These are phyloP conservation scores for Ceratocystis albifundus DNA, from an alignment of 2,329 filamentous ascomycete species.

Conservation along the genomic window DNA sequence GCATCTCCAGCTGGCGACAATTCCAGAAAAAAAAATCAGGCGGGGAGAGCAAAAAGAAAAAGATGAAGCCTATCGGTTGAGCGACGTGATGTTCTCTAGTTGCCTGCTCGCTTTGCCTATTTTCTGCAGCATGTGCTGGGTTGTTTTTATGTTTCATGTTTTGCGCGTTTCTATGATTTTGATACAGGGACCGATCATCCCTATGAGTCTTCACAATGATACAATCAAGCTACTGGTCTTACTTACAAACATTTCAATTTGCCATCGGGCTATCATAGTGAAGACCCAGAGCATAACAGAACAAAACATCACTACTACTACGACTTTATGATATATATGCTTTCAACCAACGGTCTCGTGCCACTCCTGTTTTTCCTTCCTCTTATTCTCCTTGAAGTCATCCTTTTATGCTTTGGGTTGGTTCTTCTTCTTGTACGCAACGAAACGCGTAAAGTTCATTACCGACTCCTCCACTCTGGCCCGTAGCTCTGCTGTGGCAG, in stretches of 20 bases:
- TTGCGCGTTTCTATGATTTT: slow-evolving; percentile 13
- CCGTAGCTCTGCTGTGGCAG: slow-evolving; percentile 43
- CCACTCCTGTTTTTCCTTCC: background rate
- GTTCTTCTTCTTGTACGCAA: slow-evolving; percentile 54
- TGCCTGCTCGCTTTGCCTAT: background rate
- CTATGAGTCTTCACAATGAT: background rate
- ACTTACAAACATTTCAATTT: slow-evolving; percentile 6
- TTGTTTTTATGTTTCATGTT: slow-evolving; percentile 6
- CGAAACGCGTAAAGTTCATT: slow-evolving; percentile 50
- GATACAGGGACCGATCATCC: background rate
- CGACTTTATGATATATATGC: background rate
- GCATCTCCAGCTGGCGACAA: slow-evolving; percentile 87
- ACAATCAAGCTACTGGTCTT: background rate
- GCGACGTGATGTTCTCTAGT: background rate
- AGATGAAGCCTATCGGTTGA: slow-evolving; percentile 53
- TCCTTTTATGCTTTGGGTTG: slow-evolving; percentile 29
- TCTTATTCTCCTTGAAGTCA: background rate
- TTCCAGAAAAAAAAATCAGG: slow-evolving; percentile 66
- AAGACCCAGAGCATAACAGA: background rate
- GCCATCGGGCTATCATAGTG: background rate
- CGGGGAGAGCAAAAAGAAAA: slow-evolving; percentile 57
- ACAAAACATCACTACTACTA: background rate
- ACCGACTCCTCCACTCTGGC: slow-evolving; percentile 48
- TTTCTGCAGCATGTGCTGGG: background rate
- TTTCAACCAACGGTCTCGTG: background rate